These are phyloP conservation scores for Vitis hybrid DNA, from an alignment of 177 flowering plant species.

Conservation along the genomic window DNA sequence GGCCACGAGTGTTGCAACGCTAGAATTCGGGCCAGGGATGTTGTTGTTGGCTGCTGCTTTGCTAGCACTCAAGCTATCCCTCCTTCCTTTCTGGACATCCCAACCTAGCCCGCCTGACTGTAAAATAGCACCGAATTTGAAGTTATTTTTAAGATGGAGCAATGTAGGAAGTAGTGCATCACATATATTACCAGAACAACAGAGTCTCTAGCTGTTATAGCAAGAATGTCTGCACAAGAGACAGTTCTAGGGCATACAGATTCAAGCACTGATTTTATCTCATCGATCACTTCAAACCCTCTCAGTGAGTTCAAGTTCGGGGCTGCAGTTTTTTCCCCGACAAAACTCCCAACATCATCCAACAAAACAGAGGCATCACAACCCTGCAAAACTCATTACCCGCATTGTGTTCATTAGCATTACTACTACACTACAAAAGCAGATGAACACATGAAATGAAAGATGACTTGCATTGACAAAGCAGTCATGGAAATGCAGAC, in stretches of 20 bases:
- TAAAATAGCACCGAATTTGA: neutral
- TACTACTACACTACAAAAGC: no score
- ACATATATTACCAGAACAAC: slow-evolving; percentile 50
- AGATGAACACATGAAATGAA: neutral
- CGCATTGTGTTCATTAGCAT: neutral
- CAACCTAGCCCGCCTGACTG: slow-evolving; percentile 83
- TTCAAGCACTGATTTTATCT: no score
- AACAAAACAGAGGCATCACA: slow-evolving; percentile 80
- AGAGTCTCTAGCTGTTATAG: slow-evolving; percentile 39
- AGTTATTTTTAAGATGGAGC: no score
- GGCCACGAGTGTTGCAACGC: slow-evolving; percentile 40
- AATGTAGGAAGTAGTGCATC: neutral
- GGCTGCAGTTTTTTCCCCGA: no score
- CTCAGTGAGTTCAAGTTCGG: no score
- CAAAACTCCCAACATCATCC: slow-evolving; percentile 29
- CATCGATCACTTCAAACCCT: no score
- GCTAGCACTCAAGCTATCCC: slow-evolving; percentile 66
- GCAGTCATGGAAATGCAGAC: slow-evolving; percentile 78
- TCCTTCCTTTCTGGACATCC: slow-evolving; percentile 70
- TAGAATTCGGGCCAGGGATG: slow-evolving; percentile 67
- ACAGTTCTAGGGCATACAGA: no score
- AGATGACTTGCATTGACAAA: slow-evolving; percentile 56
- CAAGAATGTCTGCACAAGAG: no score
- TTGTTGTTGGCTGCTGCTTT: slow-evolving; percentile 54
- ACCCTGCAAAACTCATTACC: slow-evolving; percentile 44